Conservation (phyloP, 2,329 filamentous ascomycete species). For the Fusarium azukiicola region DNA sequence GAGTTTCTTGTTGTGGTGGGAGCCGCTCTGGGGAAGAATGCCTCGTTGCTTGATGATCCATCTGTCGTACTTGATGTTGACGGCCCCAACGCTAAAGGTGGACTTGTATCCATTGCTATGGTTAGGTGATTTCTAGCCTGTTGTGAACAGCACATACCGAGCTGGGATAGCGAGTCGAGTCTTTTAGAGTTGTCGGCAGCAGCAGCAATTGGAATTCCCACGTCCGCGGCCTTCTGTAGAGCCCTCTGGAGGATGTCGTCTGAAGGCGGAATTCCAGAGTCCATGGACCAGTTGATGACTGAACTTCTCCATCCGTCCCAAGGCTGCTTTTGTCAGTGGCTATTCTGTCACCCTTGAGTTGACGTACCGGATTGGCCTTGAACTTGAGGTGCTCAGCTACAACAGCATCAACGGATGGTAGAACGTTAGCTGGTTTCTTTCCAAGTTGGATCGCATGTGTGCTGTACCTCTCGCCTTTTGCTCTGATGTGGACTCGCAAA, state of each 20-base stretch:
- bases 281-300: constrained; percentile 24
- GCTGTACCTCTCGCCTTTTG: background rate
- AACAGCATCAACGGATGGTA: background rate
- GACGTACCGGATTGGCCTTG: background rate
- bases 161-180: background rate
- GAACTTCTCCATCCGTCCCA: constrained; percentile 19
- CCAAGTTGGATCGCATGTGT: background rate
- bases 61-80: constrained; percentile 18
- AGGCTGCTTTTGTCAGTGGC: background rate
- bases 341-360: background rate
- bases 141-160: background rate
- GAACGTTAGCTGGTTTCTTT: background rate
- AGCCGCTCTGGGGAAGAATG: background rate
- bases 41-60: background rate
- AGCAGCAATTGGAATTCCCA: constrained; percentile 26
- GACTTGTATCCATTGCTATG: background rate
- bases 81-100: constrained; percentile 2
- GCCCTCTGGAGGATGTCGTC: background rate
- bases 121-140: background rate
- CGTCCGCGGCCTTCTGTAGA: background rate
- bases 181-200: constrained; percentile 16
- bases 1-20: constrained; percentile 4
- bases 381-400: constrained; percentile 1
- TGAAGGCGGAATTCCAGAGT: background rate
- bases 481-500: background rate